phyloP scores from a whole-genome alignment of 176 grass and related monocot species.

The Lolium multiflorum region DNA sequence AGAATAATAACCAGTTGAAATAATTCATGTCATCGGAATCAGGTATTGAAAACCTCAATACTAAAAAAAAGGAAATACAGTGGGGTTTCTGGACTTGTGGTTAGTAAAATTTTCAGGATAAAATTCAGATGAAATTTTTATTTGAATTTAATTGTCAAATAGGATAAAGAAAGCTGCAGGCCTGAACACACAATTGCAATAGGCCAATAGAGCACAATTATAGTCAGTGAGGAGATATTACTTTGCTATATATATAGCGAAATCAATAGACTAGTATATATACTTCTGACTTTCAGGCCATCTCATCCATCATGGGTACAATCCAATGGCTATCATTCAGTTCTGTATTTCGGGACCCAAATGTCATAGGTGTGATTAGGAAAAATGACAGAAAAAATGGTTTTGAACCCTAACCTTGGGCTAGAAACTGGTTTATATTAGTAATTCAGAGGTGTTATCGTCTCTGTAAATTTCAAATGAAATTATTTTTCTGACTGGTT shows the following conservation, averaged over 20 bases:
- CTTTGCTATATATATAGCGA: background rate
- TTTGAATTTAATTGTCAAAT: background rate
- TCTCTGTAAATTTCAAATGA: background rate
- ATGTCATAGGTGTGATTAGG: background rate
- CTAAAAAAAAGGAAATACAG: background rate
- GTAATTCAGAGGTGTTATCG: background rate
- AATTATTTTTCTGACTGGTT: background rate
- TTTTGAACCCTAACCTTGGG: background rate
- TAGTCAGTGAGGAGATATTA: background rate
- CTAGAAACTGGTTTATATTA: slow-evolving; percentile 9
- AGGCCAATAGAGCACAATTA: background rate
- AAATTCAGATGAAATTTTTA: background rate
- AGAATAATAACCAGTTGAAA: background rate
- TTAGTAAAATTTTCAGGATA: background rate
- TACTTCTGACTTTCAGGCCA: background rate
- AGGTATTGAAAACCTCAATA: background rate
- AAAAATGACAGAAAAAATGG: background rate
- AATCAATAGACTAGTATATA: background rate
- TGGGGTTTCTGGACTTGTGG: background rate
- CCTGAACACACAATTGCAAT: background rate
- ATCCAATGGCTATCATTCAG: slow-evolving; percentile 5
- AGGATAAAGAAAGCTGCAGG: background rate
- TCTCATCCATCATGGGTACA: background rate
- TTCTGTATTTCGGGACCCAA: background rate
- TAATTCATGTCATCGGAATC: background rate